Evolutionary conservation across 2,329 filamentous ascomycete species (phyloP).

Genomic region (Ophiostoma populinum): DNA sequence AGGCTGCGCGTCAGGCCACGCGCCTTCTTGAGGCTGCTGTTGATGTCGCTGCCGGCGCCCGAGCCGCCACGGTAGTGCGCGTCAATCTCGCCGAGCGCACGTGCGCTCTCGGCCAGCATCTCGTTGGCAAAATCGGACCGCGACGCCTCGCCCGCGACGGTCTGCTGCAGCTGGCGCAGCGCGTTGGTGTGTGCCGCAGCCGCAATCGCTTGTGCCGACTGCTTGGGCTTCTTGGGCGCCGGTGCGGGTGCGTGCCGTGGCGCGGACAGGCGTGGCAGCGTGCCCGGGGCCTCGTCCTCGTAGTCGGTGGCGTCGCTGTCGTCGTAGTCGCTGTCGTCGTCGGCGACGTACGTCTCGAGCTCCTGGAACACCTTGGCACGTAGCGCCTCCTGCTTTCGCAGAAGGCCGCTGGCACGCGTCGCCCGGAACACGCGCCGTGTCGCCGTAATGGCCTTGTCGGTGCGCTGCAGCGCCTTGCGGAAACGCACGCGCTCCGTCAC

Average conservation of each 20-base stretch:
- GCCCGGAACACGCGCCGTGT: slow-evolving; percentile 53
- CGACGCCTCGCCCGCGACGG: slow-evolving; percentile 71
- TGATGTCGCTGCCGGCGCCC: slow-evolving; percentile 51
- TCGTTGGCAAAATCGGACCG: slow-evolving; percentile 81
- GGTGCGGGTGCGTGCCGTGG: slow-evolving; percentile 28
- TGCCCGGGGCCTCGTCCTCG: slow-evolving; percentile 12
- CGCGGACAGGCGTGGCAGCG: slow-evolving; percentile 16
- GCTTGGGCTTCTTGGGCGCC: slow-evolving; percentile 24
- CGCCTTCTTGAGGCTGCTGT: slow-evolving; percentile 58
- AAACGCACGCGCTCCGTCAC: slow-evolving; percentile 45
- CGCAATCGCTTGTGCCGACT: slow-evolving; percentile 45
- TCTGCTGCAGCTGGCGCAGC: slow-evolving; percentile 67
- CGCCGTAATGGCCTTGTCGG: slow-evolving; percentile 46
- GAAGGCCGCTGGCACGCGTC: slow-evolving; percentile 63
- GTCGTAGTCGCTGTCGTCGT: slow-evolving; percentile 14
- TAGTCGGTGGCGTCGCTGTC: slow-evolving; percentile 1
- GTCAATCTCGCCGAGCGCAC: slow-evolving; percentile 61
- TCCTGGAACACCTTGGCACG: slow-evolving; percentile 61
- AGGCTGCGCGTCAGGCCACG: slow-evolving; percentile 61
- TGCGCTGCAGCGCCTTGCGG: slow-evolving; percentile 45
- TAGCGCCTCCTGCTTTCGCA: slow-evolving; percentile 50
- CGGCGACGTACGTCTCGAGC: slow-evolving; percentile 39
- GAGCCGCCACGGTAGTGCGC: slow-evolving; percentile 66
- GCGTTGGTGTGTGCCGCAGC: slow-evolving; percentile 72
- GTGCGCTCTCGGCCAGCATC: slow-evolving; percentile 69